Evolutionary conservation across 345 rosid genomes (phyloP).

Genomic region (Sisymbrium irio): DNA sequence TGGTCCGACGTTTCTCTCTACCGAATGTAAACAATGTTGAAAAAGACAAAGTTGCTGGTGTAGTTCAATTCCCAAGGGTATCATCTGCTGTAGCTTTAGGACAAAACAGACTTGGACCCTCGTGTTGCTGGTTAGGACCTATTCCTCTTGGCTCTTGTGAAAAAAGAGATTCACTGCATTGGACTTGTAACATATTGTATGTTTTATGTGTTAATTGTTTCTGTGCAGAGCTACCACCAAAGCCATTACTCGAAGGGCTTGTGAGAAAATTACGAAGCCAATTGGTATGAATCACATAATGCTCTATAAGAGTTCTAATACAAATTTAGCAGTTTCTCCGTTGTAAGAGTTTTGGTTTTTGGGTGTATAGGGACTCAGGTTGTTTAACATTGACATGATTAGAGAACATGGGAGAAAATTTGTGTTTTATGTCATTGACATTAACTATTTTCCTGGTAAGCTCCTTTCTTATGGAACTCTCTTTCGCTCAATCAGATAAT

Average conservation of each 20-base stretch:
- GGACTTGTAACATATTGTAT: not conserved
- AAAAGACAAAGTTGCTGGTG: conserved; percentile 55
- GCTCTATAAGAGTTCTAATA: not conserved
- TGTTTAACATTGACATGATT: conserved; percentile 91
- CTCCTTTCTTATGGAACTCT: not conserved
- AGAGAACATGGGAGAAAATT: conserved; percentile 74
- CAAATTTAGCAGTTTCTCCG: not conserved
- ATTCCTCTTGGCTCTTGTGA: not conserved
- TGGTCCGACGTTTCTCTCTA: conserved; percentile 74
- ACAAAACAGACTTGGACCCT: conserved; percentile 80
- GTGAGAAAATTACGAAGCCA: conserved; percentile 64
- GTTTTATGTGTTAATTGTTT: conserved; percentile 21
- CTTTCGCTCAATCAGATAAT: not conserved
- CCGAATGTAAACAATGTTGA: conserved; percentile 63
- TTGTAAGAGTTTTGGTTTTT: conserved; percentile 11
- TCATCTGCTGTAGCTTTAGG: conserved; percentile 90
- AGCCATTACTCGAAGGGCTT: conserved; percentile 70
- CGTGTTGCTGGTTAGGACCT: conserved; percentile 56
- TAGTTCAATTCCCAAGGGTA: conserved; percentile 71
- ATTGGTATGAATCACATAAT: conserved; percentile 44
- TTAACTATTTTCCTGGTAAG: conserved; percentile 93
- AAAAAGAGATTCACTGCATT: not conserved
- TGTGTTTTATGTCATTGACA: conserved; percentile 78
- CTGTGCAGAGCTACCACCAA: conserved; percentile 80
- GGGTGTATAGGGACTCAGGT: conserved; percentile 56